Percentiles rank a stretch among this genome's conserved stretches.
Evolutionary conservation across 768 basidiomycete species (phyloP).

Genomic region (Suillus weaverae): DNA sequence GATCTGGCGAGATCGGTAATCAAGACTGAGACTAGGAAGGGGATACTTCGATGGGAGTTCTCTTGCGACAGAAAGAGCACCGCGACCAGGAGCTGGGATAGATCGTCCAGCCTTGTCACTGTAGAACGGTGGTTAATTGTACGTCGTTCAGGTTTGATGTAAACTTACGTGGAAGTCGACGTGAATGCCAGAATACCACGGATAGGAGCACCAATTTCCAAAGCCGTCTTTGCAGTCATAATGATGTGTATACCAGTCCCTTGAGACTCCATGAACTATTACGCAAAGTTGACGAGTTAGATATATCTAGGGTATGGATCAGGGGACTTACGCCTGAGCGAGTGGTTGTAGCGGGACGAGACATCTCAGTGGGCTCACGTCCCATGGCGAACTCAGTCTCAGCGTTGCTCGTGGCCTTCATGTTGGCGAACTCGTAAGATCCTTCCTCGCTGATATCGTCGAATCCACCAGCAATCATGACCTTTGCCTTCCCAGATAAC

Average conservation of each 20-base stretch:
- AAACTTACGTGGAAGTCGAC: conserved; percentile 86
- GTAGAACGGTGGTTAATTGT: conserved; percentile 15
- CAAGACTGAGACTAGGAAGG: conserved; percentile 76
- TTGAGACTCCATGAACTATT: conserved; percentile 92
- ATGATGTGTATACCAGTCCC: conserved; percentile 96
- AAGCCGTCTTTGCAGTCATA: conserved; percentile 95
- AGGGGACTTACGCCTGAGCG: conserved; percentile 76
- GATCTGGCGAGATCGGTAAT: conserved; percentile 92
- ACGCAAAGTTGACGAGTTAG: conserved; percentile 13
- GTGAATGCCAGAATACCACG: conserved; percentile 94
- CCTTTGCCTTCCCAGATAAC: conserved; percentile 93
- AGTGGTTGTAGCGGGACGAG: conserved; percentile 93
- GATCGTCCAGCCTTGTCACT: conserved; percentile 99
- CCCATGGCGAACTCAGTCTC: conserved; percentile 99
- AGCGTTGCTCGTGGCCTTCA: conserved; percentile 98
- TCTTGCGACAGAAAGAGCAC: conserved; percentile 85
- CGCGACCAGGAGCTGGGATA: conserved; percentile 94
- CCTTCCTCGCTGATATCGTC: conserved; percentile 99
- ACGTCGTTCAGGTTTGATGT: neutral
- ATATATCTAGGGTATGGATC: conserved; percentile 2
- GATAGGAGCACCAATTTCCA: conserved; percentile 92
- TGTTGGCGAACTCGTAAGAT: conserved; percentile 98
- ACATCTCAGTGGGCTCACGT: conserved; percentile 98
- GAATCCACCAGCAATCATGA: conserved; percentile 99
- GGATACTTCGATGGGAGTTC: conserved; percentile 80